Evolutionary conservation across 108 stramenopile species (phyloP), one percentile per base, ranked within the genome.

Genomic region (Cylindrotheca fusiformis): DNA sequence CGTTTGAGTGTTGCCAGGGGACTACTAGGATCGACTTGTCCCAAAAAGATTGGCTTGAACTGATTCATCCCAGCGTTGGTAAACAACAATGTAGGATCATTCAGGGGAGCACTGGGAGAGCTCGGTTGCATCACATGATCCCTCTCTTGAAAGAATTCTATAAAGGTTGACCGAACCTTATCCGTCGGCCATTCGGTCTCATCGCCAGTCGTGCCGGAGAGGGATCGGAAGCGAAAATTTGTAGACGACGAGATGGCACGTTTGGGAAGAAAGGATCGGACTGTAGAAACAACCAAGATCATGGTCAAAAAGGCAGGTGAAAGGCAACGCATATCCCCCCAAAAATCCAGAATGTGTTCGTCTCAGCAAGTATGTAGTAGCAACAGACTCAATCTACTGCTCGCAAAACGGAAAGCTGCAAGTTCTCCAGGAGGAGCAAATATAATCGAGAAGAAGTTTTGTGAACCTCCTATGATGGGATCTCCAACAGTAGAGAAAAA

Each of bases 31-130:
- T 91, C 86, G 26, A 78, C 91, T 67, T 86, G 87, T 17, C 96
- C 98, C 54, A 98, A 75, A 68, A 99, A 99, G 36, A 98, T 93
- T 25, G 99, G 97, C 71, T 99, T 99, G 87, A 97, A 99, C 64
- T 99, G 99, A 68, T 99, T 99, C 99, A 99, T 99, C 23, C 99
- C 99, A 1, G 97, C 97, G 60, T 99, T 99, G 66, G 97, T 76
- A 63, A 99, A 99, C 30, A 99, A 86, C 17, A 99, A 78, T 3
- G 99, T 99, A 27, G 99, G 99, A 77, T 99, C 99, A 50, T 87
- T 86, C 52, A 96, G 78, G 6, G 93, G 93, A 5, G 89, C 97
- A 56, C 95, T 96, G 32, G 97, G 90, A 4, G 83, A 86, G 62
- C 90, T 91, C n/a, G 84, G 90, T 52, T 69, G 68, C 66, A 80